phyloP scores from a whole-genome alignment of 192 early-diverging fungal species.

The Coemansia sp. region DNA sequence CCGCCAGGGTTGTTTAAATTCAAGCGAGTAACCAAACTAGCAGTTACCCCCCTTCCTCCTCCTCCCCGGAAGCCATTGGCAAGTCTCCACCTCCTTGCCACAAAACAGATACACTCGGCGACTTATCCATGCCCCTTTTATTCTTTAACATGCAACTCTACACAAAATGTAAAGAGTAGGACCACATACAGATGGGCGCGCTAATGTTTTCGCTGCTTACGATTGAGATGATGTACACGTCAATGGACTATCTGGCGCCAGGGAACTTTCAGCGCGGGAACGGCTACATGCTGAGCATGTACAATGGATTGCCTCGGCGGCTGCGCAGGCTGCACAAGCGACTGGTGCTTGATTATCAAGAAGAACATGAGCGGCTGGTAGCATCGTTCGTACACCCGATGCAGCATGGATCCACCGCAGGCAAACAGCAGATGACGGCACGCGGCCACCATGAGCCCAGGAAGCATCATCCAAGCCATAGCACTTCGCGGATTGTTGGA shows the following conservation, averaged over 20 bases:
- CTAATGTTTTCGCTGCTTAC: slow-evolving; percentile 54
- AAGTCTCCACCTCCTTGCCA: not conserved
- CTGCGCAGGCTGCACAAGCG: slow-evolving; percentile 36
- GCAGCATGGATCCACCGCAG: not conserved
- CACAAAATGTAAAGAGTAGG: no score
- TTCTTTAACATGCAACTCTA: no score
- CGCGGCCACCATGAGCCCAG: not conserved
- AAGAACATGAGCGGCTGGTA: slow-evolving; percentile 37
- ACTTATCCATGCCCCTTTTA: not conserved
- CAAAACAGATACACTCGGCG: not conserved
- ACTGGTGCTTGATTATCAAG: slow-evolving; percentile 37
- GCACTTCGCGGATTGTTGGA: not conserved
- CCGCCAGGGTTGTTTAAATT: not conserved
- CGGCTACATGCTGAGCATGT: slow-evolving; percentile 43
- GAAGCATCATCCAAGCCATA: not conserved
- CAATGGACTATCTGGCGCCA: slow-evolving; percentile 53
- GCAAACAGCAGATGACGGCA: not conserved
- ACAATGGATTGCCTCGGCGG: slow-evolving; percentile 32
- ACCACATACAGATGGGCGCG: slow-evolving; percentile 48
- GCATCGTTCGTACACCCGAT: slow-evolving; percentile 13
- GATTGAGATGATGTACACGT: slow-evolving; percentile 55
- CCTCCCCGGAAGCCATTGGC: not conserved
- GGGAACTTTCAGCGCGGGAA: slow-evolving; percentile 47
- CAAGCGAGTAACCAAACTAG: not conserved
- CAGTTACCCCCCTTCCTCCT: not conserved